Base-by-base conservation (phyloP, 1,284 basidiomycete species). In the Moesziomyces sp. region DNA sequence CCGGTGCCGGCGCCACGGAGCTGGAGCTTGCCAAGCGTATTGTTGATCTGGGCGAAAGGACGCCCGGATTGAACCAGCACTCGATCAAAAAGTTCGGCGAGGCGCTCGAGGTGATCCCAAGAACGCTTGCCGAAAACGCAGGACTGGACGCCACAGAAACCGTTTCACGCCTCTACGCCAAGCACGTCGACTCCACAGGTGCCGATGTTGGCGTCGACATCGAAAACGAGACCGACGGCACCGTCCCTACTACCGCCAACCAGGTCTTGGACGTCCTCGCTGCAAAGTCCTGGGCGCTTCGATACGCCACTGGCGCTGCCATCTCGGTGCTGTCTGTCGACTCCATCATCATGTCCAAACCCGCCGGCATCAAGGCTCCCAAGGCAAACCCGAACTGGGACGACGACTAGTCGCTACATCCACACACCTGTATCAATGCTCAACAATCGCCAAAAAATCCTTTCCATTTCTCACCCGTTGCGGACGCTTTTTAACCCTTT, bases 71-170 rank as follows among this genome's bases (percentile, higher is more conserved):
- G 30, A 89, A 92, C 48, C 97, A 99, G 86, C 97, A 99, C 83
- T 93, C 91, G 0, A 94, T 98, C 80, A 91, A 92, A 86, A 89
- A 92, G 82, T 99, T 93, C 86, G 93, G 93, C 13, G 89, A 89
- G 62, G 92, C 96, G 2, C 87, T 98, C 67, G 95, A 99, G 83
- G 93, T 98, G 49, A 88, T 99, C 0, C 97, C 97, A 1, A 88
- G 93, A 71, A 98, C 93, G 50, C 86, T 99, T 38, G 95, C 96
- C 3, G 96, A 99, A 87, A 99, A 98, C 83, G 94, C 97, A 9
- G 96, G 95, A 14, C 87, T 95, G 10, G 92, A 94, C 84, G 93
- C 93, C 0, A 97, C 96, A 79, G 95, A 97, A 84, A 91, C 94
- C 18, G 87, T 99, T 30, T 93, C 91, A 71, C 88, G 90, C 55